Evolutionary conservation across 2,329 filamentous ascomycete species (phyloP).

Genomic region (Neoascochyta sp.): DNA sequence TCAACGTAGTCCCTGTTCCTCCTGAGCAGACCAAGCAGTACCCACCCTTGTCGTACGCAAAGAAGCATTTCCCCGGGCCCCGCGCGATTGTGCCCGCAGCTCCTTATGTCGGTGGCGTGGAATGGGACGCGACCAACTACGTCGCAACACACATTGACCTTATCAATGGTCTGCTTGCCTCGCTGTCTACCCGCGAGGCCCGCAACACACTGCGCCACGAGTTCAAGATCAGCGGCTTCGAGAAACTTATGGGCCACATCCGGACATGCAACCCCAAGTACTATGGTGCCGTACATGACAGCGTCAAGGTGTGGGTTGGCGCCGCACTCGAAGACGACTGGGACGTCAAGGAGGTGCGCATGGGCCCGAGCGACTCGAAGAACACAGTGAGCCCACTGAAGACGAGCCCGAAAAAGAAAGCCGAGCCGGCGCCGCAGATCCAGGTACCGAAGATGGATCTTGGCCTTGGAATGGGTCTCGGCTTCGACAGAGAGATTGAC

Average conservation of each 20-base stretch:
- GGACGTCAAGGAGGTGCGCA: slow-evolving; percentile 76
- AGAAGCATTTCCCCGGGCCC: slow-evolving; percentile 75
- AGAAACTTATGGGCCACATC: slow-evolving; percentile 79
- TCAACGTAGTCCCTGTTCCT: slow-evolving; percentile 74
- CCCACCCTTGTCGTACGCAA: slow-evolving; percentile 46
- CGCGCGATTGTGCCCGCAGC: slow-evolving; percentile 88
- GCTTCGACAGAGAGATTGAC: slow-evolving; percentile 31
- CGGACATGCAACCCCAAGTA: slow-evolving; percentile 97
- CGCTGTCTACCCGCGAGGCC: slow-evolving; percentile 63
- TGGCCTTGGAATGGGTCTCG: slow-evolving; percentile 23
- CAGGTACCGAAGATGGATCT: slow-evolving; percentile 39
- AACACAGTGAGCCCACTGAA: slow-evolving; percentile 30
- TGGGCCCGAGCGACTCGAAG: slow-evolving; percentile 52
- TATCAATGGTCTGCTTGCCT: slow-evolving; percentile 84
- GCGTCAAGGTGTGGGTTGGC: slow-evolving; percentile 82
- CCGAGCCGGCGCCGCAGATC: slow-evolving; percentile 36
- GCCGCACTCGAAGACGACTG: slow-evolving; percentile 85
- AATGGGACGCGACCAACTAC: slow-evolving; percentile 98
- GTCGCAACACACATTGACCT: slow-evolving; percentile 89
- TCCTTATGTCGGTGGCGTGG: slow-evolving; percentile 92
- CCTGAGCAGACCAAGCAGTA: slow-evolving; percentile 29
- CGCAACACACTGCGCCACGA: slow-evolving; percentile 77
- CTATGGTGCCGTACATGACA: slow-evolving; percentile 87
- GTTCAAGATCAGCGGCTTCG: slow-evolving; percentile 80
- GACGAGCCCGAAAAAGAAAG: slow-evolving; percentile 43